Percentiles rank a stretch among this genome's conserved stretches.
These are phyloP conservation scores for Globisporangium irregulare DNA, from an alignment of 352 stramenopile species.

Conservation along the genomic window DNA sequence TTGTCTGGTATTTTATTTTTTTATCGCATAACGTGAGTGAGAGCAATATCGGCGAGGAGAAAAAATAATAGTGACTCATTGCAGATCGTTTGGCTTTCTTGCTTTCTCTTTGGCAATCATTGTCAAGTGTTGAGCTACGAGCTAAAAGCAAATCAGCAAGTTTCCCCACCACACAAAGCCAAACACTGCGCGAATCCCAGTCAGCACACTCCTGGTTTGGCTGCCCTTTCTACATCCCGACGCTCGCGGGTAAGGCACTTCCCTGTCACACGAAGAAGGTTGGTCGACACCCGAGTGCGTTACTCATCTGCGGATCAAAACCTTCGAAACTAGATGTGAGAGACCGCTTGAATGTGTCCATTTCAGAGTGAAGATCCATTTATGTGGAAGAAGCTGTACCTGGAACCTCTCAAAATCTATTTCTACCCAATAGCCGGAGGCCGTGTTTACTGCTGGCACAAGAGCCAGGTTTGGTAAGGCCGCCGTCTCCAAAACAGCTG, in stretches of 20 bases:
- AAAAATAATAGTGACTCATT: too few species aligned
- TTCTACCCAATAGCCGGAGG: background rate
- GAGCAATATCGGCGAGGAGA: too few species aligned
- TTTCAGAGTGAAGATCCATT: background rate
- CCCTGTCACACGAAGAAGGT: conserved; percentile 9
- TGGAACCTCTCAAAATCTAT: conserved; percentile 1
- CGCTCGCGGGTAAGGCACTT: background rate
- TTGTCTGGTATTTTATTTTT: background rate
- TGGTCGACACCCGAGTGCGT: conserved; percentile 2
- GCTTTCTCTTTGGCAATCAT: background rate
- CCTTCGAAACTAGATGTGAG: background rate
- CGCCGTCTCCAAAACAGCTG: background rate
- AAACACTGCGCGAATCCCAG: background rate
- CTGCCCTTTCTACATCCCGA: background rate
- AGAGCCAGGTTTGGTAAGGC: conserved; percentile 6
- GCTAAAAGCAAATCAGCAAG: background rate
- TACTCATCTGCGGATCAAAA: background rate
- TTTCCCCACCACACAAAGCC: background rate
- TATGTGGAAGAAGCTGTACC: background rate
- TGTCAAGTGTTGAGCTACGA: background rate
- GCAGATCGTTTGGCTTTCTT: background rate
- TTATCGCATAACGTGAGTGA: too few species aligned
- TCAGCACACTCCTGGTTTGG: background rate
- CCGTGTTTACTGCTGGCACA: background rate
- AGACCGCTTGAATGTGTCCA: conserved; percentile 5